Evolutionary conservation across 2,329 filamentous ascomycete species (phyloP), one percentile per base, ranked within the genome.

Genomic region (Stagonosporopsis vannaccii): DNA sequence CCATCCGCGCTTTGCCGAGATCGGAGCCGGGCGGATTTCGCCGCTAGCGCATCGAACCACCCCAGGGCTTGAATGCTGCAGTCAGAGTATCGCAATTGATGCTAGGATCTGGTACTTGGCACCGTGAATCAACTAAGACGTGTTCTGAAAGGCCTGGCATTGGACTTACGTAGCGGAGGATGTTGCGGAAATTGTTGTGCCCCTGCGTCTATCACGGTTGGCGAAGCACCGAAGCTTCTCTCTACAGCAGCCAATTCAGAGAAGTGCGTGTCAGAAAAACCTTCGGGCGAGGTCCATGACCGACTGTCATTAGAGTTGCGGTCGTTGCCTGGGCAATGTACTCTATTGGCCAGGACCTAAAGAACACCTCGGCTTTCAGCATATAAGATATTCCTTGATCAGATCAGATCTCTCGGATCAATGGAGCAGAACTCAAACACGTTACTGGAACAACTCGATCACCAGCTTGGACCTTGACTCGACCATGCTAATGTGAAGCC

Each of bases 1-100:
- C 42, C 54, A 55, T 42, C 57, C 61, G 60, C 51, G 46, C 50
- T 28, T 46, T 33, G 60, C 61, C 67, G 65, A 65, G 49, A 45
- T 60, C 65, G 63, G 54, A 58, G 52, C 43, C 44, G 56, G 53
- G 57, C 62, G 62, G 57, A 57, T 39, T 4, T 43, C 26, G 33
- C 45, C 40, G 45, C 41, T 44, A 47, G 51, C 19, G 40, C 41
- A 28, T 35, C 42, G 42, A 35, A 33, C 42, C 42, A 44, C 19
- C 13, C 30, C 30, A 32, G 13, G 13, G 30, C 30, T n/a, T 32
- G 30, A 32, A 32, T 13, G 30, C 4, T 20, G 17, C 12, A 19
- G 35, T 20, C 35, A 20, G 8, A 37, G 35, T 37, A 35, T 17
- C 15, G 15, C 32, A 17, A 17, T 6, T 12, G 32, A 35, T 12